These are phyloP conservation scores for Cadophora sp. DNA, from an alignment of 2,329 filamentous ascomycete genomes.

Conservation along the genomic window DNA sequence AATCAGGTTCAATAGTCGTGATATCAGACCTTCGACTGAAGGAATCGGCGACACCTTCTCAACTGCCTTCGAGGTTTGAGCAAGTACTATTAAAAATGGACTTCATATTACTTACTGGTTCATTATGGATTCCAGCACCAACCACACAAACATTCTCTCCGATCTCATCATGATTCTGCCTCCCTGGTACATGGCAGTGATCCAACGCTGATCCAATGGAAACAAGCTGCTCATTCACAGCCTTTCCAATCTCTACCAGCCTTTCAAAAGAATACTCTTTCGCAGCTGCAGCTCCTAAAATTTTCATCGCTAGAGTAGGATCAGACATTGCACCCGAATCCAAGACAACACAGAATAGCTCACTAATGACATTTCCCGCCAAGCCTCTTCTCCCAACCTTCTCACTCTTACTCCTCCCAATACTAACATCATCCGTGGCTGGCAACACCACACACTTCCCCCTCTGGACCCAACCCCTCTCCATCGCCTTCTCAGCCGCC, in stretches of 20 bases:
- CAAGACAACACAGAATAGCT: constrained; percentile 26
- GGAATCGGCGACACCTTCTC: constrained; percentile 57
- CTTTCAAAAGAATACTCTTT: constrained; percentile 36
- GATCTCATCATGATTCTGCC: constrained; percentile 56
- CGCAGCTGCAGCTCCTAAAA: constrained; percentile 41
- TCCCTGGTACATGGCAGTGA: constrained; percentile 59
- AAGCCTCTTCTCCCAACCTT: constrained; percentile 67
- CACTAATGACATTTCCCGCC: constrained; percentile 62
- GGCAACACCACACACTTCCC: constrained; percentile 56
- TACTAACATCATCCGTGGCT: constrained; percentile 70
- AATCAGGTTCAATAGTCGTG: constrained; percentile 53
- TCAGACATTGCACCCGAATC: constrained; percentile 3
- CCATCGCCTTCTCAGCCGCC: constrained; percentile 46
- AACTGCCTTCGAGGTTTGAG: constrained; percentile 39
- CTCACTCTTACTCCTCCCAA: constrained; percentile 59
- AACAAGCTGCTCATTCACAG: constrained; percentile 46
- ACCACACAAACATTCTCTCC: constrained; percentile 61
- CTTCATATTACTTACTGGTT: constrained; percentile 54
- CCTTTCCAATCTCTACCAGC: constrained; percentile 39
- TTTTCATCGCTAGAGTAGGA: constrained; percentile 46
- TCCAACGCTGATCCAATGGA: constrained; percentile 58
- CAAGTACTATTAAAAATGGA: background rate
- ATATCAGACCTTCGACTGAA: constrained; percentile 53
- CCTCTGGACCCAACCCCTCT: constrained; percentile 55
- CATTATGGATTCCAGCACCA: constrained; percentile 72